A percentile compares a stretch with the other conserved stretches of the same genome.
phyloP scores from a whole-genome alignment of 805 yeast genomes.

The Brettanomyces sp. region DNA sequence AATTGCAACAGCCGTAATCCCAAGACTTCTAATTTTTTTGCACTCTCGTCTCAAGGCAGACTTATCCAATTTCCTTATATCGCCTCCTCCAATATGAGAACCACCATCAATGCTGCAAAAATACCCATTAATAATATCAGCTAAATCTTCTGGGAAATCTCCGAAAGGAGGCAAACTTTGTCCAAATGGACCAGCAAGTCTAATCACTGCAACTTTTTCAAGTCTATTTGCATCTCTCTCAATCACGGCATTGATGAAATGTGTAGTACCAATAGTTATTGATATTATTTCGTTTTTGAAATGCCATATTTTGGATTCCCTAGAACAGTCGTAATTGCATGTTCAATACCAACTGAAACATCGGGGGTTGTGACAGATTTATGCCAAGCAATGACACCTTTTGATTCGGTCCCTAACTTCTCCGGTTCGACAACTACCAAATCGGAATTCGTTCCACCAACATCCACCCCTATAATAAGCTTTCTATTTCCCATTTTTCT shows the following conservation, averaged over 20 bases:
- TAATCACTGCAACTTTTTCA: slow-evolving; percentile 35
- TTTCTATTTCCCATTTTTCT: background rate
- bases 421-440: slow-evolving; percentile 34
- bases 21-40: slow-evolving; percentile 22
- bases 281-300: slow-evolving; percentile 24
- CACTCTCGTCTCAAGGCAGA: background rate
- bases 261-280: slow-evolving; percentile 43
- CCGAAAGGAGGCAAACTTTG: slow-evolving; percentile 30
- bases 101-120: slow-evolving; percentile 31
- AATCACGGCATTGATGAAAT: slow-evolving; percentile 41
- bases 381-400: slow-evolving; percentile 32
- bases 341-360: slow-evolving; percentile 34
- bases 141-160: slow-evolving; percentile 34
- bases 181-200: slow-evolving; percentile 36
- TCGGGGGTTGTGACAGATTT: slow-evolving; percentile 36
- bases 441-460: slow-evolving; percentile 46
- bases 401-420: slow-evolving; percentile 8
- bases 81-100: slow-evolving; percentile 31
- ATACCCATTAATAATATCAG: slow-evolving; percentile 27
- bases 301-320: slow-evolving; percentile 6
- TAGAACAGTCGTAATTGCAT: slow-evolving; percentile 25
- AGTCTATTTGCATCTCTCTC: slow-evolving; percentile 34
- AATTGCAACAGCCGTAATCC: slow-evolving; percentile 30
- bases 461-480: slow-evolving; percentile 38
- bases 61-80: slow-evolving; percentile 5